A percentile compares a stretch with the other conserved stretches of the same genome.
Evolutionary conservation across 768 basidiomycete genomes (phyloP).

Genomic region (Candolleomyces eurysporus): DNA sequence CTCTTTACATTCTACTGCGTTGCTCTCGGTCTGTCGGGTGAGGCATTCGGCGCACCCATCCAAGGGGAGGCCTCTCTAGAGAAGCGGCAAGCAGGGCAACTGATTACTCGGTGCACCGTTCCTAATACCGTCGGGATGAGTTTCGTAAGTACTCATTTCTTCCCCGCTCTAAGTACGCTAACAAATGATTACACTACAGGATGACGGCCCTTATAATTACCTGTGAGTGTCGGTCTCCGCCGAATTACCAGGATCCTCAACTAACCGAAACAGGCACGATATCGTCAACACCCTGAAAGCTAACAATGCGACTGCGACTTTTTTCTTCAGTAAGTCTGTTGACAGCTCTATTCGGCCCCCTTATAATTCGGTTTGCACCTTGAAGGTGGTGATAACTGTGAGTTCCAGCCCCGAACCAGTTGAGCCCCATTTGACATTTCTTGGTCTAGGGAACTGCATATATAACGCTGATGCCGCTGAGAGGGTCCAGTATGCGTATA

Average conservation of each 20-base stretch:
- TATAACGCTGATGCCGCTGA: conserved; percentile 31
- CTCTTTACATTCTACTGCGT: too few species aligned
- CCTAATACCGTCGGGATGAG: conserved; percentile 41
- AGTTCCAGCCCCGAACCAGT: not conserved
- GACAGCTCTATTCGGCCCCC: conserved; percentile 8
- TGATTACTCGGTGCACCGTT: conserved; percentile 33
- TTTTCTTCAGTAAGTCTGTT: conserved; percentile 36
- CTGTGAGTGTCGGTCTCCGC: conserved; percentile 15
- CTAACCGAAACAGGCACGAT: conserved; percentile 24
- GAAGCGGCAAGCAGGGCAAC: conserved; percentile 20
- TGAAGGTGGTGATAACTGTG: conserved; percentile 40
- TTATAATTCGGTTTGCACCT: not conserved
- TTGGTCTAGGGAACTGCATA: conserved; percentile 33
- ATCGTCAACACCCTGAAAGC: conserved; percentile 33
- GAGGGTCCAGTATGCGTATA: conserved; percentile 36
- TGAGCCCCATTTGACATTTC: not conserved
- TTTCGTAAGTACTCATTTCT: conserved; percentile 28
- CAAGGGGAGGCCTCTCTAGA: not conserved
- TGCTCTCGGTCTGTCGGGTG: too few species aligned
- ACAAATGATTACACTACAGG: conserved; percentile 20
- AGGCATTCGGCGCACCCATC: too few species aligned
- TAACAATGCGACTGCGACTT: conserved; percentile 39
- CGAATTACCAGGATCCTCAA: not conserved
- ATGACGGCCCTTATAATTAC: conserved; percentile 42
- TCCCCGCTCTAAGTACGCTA: not conserved